These are phyloP conservation scores for Penicillium bialowiezense DNA, from an alignment of 495 filamentous ascomycete genomes.

Conservation along the genomic window DNA sequence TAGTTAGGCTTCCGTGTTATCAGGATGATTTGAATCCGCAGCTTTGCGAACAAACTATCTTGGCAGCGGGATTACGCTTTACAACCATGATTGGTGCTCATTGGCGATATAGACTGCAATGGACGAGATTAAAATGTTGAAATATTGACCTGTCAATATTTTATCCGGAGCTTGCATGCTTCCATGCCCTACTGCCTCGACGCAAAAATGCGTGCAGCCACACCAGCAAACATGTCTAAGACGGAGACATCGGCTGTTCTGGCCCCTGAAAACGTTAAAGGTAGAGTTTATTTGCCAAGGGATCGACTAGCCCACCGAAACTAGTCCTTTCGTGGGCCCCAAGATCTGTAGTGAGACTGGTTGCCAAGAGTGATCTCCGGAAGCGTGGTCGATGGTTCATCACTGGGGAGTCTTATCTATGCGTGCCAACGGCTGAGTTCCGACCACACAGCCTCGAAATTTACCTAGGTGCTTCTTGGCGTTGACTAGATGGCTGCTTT, in stretches of 20 bases:
- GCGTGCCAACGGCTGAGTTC: not conserved
- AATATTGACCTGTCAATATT: not conserved
- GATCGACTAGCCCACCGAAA: conserved; percentile 2
- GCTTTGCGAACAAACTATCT: conserved; percentile 1
- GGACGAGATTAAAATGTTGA: not conserved
- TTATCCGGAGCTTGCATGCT: not conserved
- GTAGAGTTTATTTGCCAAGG: conserved; percentile 5
- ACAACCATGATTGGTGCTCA: not conserved
- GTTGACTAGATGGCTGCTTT: not conserved
- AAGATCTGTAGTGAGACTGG: conserved; percentile 10
- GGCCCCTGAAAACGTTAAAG: conserved; percentile 3
- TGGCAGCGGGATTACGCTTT: conserved; percentile 10
- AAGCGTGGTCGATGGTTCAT: conserved; percentile 12
- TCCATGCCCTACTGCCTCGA: too few relatives aligned
- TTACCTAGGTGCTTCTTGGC: conserved; percentile 4
- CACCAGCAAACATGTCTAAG: not conserved
- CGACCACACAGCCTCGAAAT: conserved; percentile 21
- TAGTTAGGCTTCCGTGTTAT: not conserved
- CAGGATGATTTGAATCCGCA: not conserved
- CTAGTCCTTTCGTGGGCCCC: conserved; percentile 5
- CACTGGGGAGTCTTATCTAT: conserved; percentile 8
- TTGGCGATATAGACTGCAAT: not conserved
- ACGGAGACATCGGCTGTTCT: not conserved
- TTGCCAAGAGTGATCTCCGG: conserved; percentile 18
- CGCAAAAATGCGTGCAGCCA: not conserved